Evolutionary conservation across 768 basidiomycete species (phyloP).

Genomic region (Kwoniella dejecticola): DNA sequence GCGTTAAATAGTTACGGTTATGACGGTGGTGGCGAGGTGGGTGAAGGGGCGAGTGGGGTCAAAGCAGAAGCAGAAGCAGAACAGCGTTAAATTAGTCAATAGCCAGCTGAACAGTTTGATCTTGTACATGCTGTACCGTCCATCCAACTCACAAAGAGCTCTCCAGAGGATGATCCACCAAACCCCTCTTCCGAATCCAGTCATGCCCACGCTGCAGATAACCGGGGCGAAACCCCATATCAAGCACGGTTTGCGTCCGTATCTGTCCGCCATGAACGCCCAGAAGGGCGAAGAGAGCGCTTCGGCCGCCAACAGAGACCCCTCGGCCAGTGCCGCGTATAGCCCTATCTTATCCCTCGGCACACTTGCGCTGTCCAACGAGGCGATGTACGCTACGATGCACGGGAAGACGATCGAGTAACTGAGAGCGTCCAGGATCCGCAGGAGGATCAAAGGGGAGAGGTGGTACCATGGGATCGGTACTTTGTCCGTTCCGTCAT

Average conservation of each 20-base stretch:
- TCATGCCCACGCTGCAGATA: conserved; percentile 15
- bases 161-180: conserved; percentile 44
- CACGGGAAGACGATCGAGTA: conserved; percentile 42
- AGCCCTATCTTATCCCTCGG: conserved; percentile 38
- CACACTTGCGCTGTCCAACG: conserved; percentile 32
- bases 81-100: too few relatives aligned
- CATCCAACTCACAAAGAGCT: conserved; percentile 39
- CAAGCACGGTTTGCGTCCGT: conserved; percentile 34
- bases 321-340: conserved; percentile 40
- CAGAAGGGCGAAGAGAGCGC: conserved; percentile 36
- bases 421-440: conserved; percentile 34
- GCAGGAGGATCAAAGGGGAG: conserved; percentile 31
- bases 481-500: too few relatives aligned
- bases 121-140: too few relatives aligned
- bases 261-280: conserved; percentile 36
- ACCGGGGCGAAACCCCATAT: conserved; percentile 27
- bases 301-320: conserved; percentile 40
- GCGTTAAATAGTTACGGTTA: too few relatives aligned
- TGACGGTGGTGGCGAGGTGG: too few relatives aligned
- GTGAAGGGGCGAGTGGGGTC: not conserved
- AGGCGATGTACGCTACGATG: conserved; percentile 45
- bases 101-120: too few relatives aligned
- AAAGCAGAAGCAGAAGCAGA: not conserved
- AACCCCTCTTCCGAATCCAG: conserved; percentile 34
- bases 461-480: conserved; percentile 24